Conservation (phyloP, 148 eudicot species). For the Rheum nobile region DNA sequence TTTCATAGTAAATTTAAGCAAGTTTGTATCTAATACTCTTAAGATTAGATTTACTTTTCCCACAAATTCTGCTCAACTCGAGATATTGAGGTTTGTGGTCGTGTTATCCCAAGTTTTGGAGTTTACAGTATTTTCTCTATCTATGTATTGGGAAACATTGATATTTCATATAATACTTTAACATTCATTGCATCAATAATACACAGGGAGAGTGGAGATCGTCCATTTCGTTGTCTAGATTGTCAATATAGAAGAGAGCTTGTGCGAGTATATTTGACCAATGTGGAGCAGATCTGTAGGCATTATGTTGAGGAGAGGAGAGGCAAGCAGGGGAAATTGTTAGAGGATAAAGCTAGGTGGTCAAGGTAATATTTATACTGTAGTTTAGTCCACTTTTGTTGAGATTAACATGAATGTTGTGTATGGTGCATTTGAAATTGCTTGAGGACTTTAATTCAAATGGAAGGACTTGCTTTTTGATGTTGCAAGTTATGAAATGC, state of each 20-base stretch:
- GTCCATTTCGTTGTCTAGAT: slow-evolving; percentile 88
- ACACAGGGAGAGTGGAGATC: slow-evolving; percentile 72
- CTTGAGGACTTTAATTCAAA: background rate
- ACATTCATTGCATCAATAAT: background rate
- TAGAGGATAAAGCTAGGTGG: slow-evolving; percentile 90
- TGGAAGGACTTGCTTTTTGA: background rate
- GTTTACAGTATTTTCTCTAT: background rate
- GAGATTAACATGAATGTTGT: background rate
- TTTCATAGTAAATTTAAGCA: background rate
- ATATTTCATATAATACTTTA: background rate
- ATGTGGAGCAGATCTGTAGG: slow-evolving; percentile 85
- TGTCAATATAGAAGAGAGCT: slow-evolving; percentile 80
- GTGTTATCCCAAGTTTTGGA: background rate
- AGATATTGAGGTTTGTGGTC: background rate
- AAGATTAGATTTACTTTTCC: background rate
- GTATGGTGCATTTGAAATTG: background rate
- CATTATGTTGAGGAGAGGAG: slow-evolving; percentile 81
- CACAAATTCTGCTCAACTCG: background rate
- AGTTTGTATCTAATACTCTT: background rate
- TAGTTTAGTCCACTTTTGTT: background rate
- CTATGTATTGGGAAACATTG: background rate
- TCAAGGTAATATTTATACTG: slow-evolving; percentile 41
- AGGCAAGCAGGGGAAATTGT: slow-evolving; percentile 59
- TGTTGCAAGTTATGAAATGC: background rate
- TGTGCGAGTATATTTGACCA: slow-evolving; percentile 74